Evolutionary conservation across 2,329 filamentous ascomycete species (phyloP).

Genomic region (Penicillium hesseltinei): DNA sequence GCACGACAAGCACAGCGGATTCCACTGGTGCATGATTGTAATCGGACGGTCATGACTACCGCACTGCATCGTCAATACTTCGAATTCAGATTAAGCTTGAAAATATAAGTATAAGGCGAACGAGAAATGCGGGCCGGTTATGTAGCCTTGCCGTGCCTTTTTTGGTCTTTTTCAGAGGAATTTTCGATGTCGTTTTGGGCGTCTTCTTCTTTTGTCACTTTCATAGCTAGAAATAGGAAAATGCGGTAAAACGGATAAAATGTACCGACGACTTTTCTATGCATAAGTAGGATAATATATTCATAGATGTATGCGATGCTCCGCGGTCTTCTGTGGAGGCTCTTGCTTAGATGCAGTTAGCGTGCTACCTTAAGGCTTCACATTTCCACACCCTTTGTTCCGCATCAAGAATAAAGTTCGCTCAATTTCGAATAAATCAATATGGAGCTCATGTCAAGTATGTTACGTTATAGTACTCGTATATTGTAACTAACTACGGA

Average conservation of each 20-base stretch:
- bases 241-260: not conserved
- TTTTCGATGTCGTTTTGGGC: not conserved
- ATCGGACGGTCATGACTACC: not conserved
- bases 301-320: not conserved
- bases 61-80: slow-evolving; percentile 11
- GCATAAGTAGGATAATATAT: not conserved
- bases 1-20: too few relatives aligned
- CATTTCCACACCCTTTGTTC: not conserved
- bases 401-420: not conserved
- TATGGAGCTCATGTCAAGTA: not conserved
- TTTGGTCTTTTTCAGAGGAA: not conserved
- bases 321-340: not conserved
- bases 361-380: not conserved
- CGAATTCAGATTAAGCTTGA: not conserved
- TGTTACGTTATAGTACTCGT: not conserved
- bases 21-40: too few relatives aligned
- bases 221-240: not conserved
- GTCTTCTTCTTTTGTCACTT: not conserved
- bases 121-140: not conserved
- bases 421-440: not conserved
- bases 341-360: not conserved
- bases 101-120: not conserved
- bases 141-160: not conserved
- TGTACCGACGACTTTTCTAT: too few relatives aligned
- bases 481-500: not conserved